Conservation (phyloP, 129 eudicot species). For the Chrysanthemum seticuspe region DNA sequence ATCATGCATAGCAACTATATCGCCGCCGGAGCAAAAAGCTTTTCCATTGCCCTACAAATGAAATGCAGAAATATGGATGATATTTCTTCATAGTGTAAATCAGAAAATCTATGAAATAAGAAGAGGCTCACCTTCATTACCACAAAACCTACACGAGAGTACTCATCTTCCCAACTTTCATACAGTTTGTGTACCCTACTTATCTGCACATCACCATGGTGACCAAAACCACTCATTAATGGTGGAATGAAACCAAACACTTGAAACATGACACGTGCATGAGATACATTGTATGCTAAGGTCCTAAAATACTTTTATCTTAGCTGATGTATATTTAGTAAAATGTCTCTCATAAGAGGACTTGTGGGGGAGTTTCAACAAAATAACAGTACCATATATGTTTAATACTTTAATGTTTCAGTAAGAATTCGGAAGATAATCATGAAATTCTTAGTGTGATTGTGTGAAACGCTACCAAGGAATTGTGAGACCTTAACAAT, state of each 20-base stretch:
- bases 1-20: constrained; percentile 52
- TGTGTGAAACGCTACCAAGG: no score
- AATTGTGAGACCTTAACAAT: no score
- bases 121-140: constrained; percentile 54
- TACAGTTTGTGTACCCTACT: constrained; percentile 53
- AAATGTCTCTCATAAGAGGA: no score
- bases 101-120: neutral
- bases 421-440: no score
- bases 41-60: constrained; percentile 67
- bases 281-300: neutral
- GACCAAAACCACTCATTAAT: neutral
- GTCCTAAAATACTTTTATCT: no score
- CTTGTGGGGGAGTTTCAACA: no score
- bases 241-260: neutral
- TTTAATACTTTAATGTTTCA: no score
- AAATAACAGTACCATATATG: no score
- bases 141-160: constrained; percentile 59
- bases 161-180: constrained; percentile 66
- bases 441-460: no score
- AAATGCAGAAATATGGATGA: constrained; percentile 6
- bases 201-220: constrained; percentile 34
- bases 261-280: neutral
- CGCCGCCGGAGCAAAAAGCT: constrained; percentile 78
- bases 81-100: neutral
- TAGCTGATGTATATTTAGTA: no score